Conservation (phyloP, 139 green algal species). For the Ettlia oleoabundans region DNA sequence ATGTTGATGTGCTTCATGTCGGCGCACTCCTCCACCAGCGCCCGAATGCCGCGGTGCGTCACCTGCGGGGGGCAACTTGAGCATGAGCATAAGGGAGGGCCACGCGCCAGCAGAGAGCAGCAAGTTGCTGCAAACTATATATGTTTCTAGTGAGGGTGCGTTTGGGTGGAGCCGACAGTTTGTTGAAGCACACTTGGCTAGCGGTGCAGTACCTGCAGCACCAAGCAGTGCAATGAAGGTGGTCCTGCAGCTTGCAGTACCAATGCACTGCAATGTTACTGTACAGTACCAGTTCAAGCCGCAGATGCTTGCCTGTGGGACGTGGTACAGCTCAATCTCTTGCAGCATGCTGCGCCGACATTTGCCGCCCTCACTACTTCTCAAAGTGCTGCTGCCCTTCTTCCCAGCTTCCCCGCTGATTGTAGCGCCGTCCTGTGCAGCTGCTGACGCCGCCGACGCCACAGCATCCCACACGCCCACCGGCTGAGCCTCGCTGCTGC, state of each 20-base stretch:
- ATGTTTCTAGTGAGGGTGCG: background rate
- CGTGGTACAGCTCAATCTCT: slow-evolving; percentile 34
- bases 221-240: background rate
- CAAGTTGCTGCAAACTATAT: background rate
- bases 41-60: background rate
- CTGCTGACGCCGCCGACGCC: no score
- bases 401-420: no score
- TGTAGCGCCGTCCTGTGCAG: background rate
- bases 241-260: background rate
- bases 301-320: slow-evolving; percentile 8
- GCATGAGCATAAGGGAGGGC: no score
- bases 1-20: background rate
- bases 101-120: background rate
- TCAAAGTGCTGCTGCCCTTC: background rate
- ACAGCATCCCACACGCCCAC: no score
- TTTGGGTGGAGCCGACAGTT: background rate
- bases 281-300: background rate
- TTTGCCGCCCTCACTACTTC: background rate
- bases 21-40: background rate
- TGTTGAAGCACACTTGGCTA: background rate
- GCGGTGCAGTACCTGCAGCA: background rate
- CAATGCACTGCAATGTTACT: no score
- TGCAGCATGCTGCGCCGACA: background rate
- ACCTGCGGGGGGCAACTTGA: background rate
- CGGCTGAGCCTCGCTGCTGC: background rate